Base-by-base conservation (phyloP, 2,329 filamentous ascomycete genomes). In the Colletotrichum lini region DNA sequence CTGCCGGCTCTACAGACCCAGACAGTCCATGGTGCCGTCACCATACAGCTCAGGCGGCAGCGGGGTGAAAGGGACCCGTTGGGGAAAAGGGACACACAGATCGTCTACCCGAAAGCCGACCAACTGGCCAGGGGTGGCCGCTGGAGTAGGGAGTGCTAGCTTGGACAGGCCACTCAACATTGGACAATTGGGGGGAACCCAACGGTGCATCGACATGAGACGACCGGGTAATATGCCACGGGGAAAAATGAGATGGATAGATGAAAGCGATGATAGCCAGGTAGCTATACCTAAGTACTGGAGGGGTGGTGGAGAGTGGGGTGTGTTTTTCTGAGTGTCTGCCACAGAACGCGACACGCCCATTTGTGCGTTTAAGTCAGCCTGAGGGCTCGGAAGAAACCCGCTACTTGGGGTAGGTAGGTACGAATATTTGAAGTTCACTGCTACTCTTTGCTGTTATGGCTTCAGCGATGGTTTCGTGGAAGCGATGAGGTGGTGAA, bases 361-460 rank as follows among this genome's bases (percentile, higher is more conserved):
- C 63, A 74, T 73, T 74, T 70, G 72, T 65, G 72, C 72, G 72
- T 74, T 74, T 73, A 73, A 65, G 61, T 61, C 60, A 70, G 60
- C 49, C 58, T 60, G 59, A 50, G 54, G n/a, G 21, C 45, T 62
- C 26, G 57, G 57, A 42, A 54, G 15, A 50, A 40, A 63, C n/a
- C 61, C 53, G 38, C 49, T 15, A 13, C 12, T 61, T 59, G 67
- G 67, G 63, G 42, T 66, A 65, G 23, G 35, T 38, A 38, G 35
- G 35, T 38, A 38, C 35, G 35, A 38, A 10, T 38, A 38, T 38
- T 66, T 56, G 62, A 54, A 44, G 61, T 56, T 65, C 40, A 60
- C 42, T 10, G 21, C 49, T 60, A 54, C 45, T 56, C 30, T 26
- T 26, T 54, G 50, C 50, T 30, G 26, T 18, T 35, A 44, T 52